These are phyloP conservation scores for Nigrograna mackinnonii DNA, from an alignment of 2,329 filamentous ascomycete genomes.

Conservation along the genomic window DNA sequence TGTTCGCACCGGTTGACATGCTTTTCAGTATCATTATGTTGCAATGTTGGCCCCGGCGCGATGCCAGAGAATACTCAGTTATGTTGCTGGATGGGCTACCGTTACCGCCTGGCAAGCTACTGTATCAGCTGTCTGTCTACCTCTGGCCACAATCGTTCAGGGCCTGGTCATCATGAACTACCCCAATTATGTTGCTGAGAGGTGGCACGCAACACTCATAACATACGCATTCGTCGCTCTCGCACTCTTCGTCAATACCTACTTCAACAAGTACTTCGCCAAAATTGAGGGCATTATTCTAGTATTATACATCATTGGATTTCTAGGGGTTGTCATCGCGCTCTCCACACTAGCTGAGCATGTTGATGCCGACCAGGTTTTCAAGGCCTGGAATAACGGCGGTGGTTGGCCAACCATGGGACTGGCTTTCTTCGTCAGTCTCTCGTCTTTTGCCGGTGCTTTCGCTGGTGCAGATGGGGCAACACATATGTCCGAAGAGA, in stretches of 20 bases:
- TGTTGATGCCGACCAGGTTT: conserved; percentile 43
- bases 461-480: conserved; percentile 27
- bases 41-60: background rate
- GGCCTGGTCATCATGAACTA: conserved; percentile 42
- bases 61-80: background rate
- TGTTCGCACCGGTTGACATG: background rate
- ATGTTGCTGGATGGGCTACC: conserved; percentile 44
- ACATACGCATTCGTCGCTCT: conserved; percentile 48
- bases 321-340: conserved; percentile 54
- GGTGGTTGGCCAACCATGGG: conserved; percentile 48
- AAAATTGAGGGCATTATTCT: conserved; percentile 51
- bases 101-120: conserved; percentile 44
- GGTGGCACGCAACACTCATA: conserved; percentile 56
- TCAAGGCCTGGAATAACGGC: conserved; percentile 49
- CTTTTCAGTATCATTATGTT: background rate
- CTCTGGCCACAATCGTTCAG: conserved; percentile 31
- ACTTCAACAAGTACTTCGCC: conserved; percentile 48
- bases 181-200: conserved; percentile 38
- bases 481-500: conserved; percentile 39
- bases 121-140: conserved; percentile 29
- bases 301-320: conserved; percentile 53
- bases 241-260: conserved; percentile 47
- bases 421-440: conserved; percentile 1
- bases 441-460: background rate
- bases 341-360: conserved; percentile 47